Conservation (phyloP, 306 rosid genomes). For the Glycine latifolia region DNA sequence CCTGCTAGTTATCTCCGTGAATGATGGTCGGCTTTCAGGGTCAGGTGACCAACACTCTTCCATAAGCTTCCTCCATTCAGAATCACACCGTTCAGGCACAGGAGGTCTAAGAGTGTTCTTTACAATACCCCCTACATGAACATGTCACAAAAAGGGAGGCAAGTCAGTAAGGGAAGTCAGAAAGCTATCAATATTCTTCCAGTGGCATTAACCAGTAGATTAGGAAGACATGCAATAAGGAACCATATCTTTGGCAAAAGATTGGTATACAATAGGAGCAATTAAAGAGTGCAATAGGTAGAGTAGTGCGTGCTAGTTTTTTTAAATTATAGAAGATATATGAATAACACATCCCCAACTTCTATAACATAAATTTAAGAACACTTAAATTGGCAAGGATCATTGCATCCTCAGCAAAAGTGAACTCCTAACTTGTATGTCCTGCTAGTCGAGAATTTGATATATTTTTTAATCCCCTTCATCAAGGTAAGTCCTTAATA, state of each 20-base stretch:
- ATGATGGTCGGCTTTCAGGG: slow-evolving; percentile 71
- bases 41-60: slow-evolving; percentile 82
- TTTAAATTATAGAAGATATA: not conserved
- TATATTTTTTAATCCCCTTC: not conserved
- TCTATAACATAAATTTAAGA: not conserved
- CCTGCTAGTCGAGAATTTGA: not conserved
- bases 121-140: slow-evolving; percentile 69
- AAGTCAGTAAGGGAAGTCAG: slow-evolving; percentile 33
- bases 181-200: slow-evolving; percentile 5
- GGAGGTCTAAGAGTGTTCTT: slow-evolving; percentile 78
- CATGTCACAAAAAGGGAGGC: slow-evolving; percentile 40
- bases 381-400: not conserved
- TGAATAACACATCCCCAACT: not conserved
- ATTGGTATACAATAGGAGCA: not conserved
- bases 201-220: slow-evolving; percentile 2
- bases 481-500: not conserved
- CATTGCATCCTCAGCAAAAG: slow-evolving; percentile 12
- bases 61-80: slow-evolving; percentile 76
- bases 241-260: not conserved
- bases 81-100: slow-evolving; percentile 67
- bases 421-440: not conserved
- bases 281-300: not conserved
- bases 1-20: slow-evolving; percentile 68
- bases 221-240: slow-evolving; percentile 9
- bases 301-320: not conserved